Evolutionary conservation across 768 basidiomycete species (phyloP).

Genomic region (Trametes meyenii): DNA sequence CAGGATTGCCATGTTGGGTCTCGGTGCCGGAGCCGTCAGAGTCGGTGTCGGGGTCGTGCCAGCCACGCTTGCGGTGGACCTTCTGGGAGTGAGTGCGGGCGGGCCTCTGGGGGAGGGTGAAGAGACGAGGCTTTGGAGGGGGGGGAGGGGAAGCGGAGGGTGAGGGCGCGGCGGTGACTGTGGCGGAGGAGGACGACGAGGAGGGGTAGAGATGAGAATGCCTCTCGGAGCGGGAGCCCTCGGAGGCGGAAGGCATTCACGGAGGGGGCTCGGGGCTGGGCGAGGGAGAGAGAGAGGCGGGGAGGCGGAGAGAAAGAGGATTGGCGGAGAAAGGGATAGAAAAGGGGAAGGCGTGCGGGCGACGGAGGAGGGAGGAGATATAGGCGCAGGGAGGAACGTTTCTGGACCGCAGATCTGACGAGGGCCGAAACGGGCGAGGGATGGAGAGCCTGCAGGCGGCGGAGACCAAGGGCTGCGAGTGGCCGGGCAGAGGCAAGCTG

Average conservation of each 20-base stretch:
- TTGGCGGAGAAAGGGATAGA: conserved; percentile 15
- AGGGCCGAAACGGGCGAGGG: neutral
- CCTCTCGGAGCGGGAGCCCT: conserved; percentile 29
- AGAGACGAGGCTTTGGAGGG: conserved; percentile 31
- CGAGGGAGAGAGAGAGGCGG: neutral
- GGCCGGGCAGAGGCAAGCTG: neutral
- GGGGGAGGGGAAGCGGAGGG: conserved; percentile 36
- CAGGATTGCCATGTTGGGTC: conserved; percentile 33
- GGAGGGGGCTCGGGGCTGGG: neutral
- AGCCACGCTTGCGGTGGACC: conserved; percentile 34
- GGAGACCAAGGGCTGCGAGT: neutral
- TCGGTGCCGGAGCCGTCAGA: conserved; percentile 52
- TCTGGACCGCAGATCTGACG: conserved; percentile 18
- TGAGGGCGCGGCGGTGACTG: conserved; percentile 44
- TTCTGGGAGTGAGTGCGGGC: conserved; percentile 29
- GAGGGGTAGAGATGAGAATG: conserved; percentile 41
- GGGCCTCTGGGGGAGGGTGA: conserved; percentile 29
- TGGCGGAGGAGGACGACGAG: conserved; percentile 50
- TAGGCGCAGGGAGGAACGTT: conserved; percentile 18
- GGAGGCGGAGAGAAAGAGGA: conserved; percentile 2
- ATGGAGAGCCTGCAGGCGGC: neutral
- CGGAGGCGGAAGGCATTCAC: conserved; percentile 30
- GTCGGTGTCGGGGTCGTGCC: conserved; percentile 34
- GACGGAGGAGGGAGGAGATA: conserved; percentile 15
- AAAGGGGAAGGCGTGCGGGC: conserved; percentile 16